Conservation (phyloP, 176 grass and related monocot genomes). For the Echinochloa phyllopogon region DNA sequence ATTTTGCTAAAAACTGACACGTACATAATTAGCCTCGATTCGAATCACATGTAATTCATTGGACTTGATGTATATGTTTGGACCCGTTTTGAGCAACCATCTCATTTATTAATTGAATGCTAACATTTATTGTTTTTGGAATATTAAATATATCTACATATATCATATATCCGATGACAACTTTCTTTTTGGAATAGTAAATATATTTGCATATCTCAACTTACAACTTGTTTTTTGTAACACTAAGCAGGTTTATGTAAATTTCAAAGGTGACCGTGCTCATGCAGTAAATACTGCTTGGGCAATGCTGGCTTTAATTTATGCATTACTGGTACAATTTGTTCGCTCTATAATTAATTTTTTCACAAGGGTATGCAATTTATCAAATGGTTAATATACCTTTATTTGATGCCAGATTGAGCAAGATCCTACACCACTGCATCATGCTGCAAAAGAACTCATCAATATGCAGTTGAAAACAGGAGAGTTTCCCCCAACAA, state of each 20-base stretch:
- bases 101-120: neutral
- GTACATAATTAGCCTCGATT: neutral
- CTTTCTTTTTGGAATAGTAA: too few species aligned
- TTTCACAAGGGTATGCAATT: neutral
- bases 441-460: constrained; percentile 43
- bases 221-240: neutral
- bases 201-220: constrained; percentile 24
- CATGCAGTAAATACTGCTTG: neutral
- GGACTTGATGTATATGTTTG: neutral
- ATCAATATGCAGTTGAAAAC: constrained; percentile 52
- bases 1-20: neutral
- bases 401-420: constrained; percentile 37
- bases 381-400: neutral
- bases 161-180: too few species aligned
- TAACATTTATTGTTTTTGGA: neutral
- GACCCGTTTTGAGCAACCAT: neutral
- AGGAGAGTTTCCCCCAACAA: constrained; percentile 53
- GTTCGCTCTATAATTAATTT: neutral
- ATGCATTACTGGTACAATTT: constrained; percentile 53
- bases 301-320: too few species aligned
- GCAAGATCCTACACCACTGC: constrained; percentile 47
- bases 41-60: neutral
- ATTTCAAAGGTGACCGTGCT: constrained; percentile 54
- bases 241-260: constrained; percentile 44
- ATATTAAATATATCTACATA: neutral